Evolutionary conservation across 2,329 filamentous ascomycete species (phyloP).

Genomic region (Leptographium procerum): DNA sequence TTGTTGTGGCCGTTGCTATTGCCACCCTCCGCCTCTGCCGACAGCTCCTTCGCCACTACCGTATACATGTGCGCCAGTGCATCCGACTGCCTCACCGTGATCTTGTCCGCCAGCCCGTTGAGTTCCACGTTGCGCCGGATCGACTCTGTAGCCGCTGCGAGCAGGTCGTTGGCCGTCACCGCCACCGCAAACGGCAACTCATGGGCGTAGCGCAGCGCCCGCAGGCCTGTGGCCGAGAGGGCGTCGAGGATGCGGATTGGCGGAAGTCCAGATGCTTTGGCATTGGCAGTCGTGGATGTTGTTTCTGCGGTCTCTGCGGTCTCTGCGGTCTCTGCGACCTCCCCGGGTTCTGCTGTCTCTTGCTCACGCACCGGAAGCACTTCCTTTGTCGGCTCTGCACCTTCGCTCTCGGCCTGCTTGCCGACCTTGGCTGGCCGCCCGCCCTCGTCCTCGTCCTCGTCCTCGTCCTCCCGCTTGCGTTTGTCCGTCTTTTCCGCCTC

Average conservation of each 20-base stretch:
- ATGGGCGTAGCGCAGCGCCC: conserved; percentile 81
- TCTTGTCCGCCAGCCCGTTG: conserved; percentile 61
- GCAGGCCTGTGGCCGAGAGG: conserved; percentile 82
- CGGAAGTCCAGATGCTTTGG: conserved; percentile 12
- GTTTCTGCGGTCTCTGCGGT: conserved; percentile 15
- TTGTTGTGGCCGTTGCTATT: conserved; percentile 18
- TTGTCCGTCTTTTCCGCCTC: conserved; percentile 21
- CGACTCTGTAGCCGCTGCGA: conserved; percentile 60
- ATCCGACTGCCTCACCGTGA: conserved; percentile 67
- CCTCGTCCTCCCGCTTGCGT: conserved; percentile 29
- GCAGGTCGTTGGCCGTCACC: conserved; percentile 84
- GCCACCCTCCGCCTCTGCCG: conserved; percentile 16
- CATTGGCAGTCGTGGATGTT: neutral
- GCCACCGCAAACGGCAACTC: conserved; percentile 78
- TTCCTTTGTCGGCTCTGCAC: neutral
- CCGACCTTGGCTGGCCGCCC: conserved; percentile 19
- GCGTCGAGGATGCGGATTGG: conserved; percentile 85
- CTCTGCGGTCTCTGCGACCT: neutral
- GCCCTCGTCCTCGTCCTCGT: conserved; percentile 6
- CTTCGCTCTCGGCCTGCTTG: conserved; percentile 8
- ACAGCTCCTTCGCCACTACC: conserved; percentile 43
- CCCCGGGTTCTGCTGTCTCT: neutral
- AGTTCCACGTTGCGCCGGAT: conserved; percentile 79
- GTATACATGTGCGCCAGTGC: conserved; percentile 88
- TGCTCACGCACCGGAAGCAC: neutral